Conservation (phyloP, 2,329 filamentous ascomycete genomes). For the Aureobasidium namibiae region DNA sequence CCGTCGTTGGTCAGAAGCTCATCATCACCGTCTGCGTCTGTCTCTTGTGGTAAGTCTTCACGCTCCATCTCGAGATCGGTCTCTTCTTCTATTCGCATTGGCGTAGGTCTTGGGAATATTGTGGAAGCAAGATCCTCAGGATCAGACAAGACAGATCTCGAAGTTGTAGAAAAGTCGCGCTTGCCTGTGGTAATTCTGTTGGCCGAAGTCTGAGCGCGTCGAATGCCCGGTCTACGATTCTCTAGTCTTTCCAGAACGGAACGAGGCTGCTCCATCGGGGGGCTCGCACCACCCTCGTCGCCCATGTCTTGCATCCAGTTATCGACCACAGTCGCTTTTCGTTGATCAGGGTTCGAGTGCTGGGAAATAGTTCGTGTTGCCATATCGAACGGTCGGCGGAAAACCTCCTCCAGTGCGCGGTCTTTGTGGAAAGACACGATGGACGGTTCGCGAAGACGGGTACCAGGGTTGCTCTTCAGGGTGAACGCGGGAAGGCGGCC, state of each 20-base stretch:
- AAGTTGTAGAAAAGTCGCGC: conserved; percentile 43
- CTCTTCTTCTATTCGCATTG: conserved; percentile 39
- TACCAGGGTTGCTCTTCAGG: conserved; percentile 47
- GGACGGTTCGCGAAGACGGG: conserved; percentile 71
- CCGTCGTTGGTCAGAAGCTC: conserved; percentile 79
- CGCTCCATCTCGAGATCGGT: conserved; percentile 29
- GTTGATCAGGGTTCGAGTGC: conserved; percentile 44
- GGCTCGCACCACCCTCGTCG: conserved; percentile 44
- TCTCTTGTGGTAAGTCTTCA: conserved; percentile 49
- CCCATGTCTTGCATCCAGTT: conserved; percentile 77
- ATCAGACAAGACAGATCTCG: conserved; percentile 49
- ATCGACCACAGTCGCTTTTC: conserved; percentile 71
- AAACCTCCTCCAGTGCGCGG: conserved; percentile 82
- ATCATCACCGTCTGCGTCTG: conserved; percentile 81
- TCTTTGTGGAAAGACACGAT: conserved; percentile 86
- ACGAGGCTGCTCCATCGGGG: conserved; percentile 53
- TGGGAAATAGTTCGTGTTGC: conserved; percentile 47
- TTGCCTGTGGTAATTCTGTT: conserved; percentile 23
- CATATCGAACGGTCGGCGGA: conserved; percentile 60
- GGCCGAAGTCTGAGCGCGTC: conserved; percentile 38
- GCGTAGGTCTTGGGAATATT: conserved; percentile 30
- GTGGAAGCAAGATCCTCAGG: conserved; percentile 40
- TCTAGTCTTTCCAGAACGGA: conserved; percentile 53
- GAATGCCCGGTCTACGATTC: conserved; percentile 42
- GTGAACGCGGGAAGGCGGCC: conserved; percentile 25